Base-by-base conservation (phyloP, 345 rosid species). In the Bruguiera sexangula region DNA sequence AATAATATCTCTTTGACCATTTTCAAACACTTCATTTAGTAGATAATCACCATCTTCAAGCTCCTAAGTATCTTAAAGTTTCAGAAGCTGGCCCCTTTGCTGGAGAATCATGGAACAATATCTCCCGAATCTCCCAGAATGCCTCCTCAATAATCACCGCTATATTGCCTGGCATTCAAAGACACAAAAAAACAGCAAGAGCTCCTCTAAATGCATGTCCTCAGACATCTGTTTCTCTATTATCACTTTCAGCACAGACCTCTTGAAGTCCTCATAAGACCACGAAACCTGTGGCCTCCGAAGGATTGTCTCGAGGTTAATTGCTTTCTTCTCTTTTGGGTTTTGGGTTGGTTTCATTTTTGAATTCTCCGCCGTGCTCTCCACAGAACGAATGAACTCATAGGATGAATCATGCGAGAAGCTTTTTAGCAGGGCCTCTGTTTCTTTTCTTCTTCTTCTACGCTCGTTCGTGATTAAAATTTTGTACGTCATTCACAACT, bases 241-340 rank as follows among this genome's bases (percentile, higher is more conserved):
- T 73, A 87, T 83, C 88, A 87, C 82, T 79, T 85, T 87, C 77
- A 80, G 48, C 92, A 27, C 1, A 85, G 92, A 84, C 75, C 72
- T 67, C 81, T 74, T 82, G 69, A 88, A 85, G 55, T 88, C 92
- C 68, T 69, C 84, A 6, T 81, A 74, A 6, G 89, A 88, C 87
- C 46, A 5, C 0, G 75, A 76, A n/a, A 52, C 69, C 34, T 70
- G 60, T 64, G 74, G 69, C 21, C 66, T 56, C 65, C 72, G 46
- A 58, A 46, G 7, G 7, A 22, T 57, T 34, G 52, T 71, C 62
- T 51, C 34, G 18, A 29, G 39, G n/a, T 70, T 39, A 21, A 60
- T 69, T 52, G 6, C 54, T 31, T 68, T 65, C 36, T 68, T 70
- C 50, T 65, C 31, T 34, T 7, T 34, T 34, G 37, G 37, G 9